A percentile compares a stretch with the other conserved stretches of the same genome.
Evolutionary conservation across 352 stramenopile species (phyloP).

Genomic region (Phytopythium sindhum): DNA sequence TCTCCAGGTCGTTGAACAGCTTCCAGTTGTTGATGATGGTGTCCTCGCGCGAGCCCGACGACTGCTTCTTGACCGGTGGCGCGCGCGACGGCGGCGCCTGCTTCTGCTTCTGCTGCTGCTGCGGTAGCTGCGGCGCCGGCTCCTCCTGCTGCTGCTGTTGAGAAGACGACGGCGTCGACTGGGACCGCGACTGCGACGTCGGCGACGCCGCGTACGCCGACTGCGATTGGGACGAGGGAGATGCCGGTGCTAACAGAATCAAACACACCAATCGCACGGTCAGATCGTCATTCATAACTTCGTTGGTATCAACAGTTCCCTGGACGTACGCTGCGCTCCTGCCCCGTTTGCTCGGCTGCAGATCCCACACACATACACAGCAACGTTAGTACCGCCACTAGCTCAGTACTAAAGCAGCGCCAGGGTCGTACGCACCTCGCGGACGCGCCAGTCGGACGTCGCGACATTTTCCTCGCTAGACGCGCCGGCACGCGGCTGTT

Average conservation of each 20-base stretch:
- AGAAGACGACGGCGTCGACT: constrained; percentile 2
- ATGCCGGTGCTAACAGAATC: not conserved
- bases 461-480: not conserved
- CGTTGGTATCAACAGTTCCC: no score
- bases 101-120: not conserved
- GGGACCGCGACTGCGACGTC: not conserved
- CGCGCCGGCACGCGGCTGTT: constrained; percentile 7
- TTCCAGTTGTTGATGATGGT: constrained; percentile 83
- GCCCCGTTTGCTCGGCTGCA: not conserved
- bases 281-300: not conserved
- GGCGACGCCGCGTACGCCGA: constrained; percentile 1
- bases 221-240: not conserved
- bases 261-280: not conserved
- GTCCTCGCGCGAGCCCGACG: constrained; percentile 25
- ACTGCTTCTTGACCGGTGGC: constrained; percentile 4
- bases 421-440: not conserved
- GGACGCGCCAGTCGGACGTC: not conserved
- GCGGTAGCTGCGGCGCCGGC: no score
- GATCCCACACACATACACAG: not conserved
- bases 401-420: not conserved
- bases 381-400: not conserved
- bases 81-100: not conserved
- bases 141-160: not conserved
- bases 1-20: constrained; percentile 86
- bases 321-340: not conserved